Conservation (phyloP, 2,329 filamentous ascomycete genomes). For the Myriosclerotinia scirpicola region DNA sequence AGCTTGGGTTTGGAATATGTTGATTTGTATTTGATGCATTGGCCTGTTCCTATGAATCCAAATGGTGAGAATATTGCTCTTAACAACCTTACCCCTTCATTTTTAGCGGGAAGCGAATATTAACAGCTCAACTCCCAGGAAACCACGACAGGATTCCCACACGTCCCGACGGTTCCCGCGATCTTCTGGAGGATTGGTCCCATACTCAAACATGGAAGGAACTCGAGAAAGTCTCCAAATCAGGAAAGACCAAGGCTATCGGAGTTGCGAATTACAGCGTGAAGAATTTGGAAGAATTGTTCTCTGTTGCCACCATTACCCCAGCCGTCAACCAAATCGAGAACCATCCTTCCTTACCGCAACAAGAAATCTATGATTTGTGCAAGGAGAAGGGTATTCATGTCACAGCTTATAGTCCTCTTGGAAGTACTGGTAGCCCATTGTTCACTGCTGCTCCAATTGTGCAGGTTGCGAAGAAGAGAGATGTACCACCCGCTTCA, state of each 20-base stretch:
- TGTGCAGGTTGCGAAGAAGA: constrained; percentile 64
- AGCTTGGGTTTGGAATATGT: constrained; percentile 76
- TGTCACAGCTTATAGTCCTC: constrained; percentile 52
- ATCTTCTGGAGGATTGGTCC: constrained; percentile 67
- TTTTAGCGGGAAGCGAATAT: neutral
- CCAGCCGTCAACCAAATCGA: constrained; percentile 62
- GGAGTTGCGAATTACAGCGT: constrained; percentile 48
- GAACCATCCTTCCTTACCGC: constrained; percentile 58
- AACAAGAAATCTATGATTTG: constrained; percentile 52
- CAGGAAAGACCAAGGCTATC: constrained; percentile 54
- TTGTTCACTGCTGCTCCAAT: constrained; percentile 60
- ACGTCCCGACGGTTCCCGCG: constrained; percentile 69
- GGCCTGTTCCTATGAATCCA: constrained; percentile 79
- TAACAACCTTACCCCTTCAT: constrained; percentile 15
- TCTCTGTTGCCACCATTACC: constrained; percentile 46
- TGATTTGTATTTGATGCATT: constrained; percentile 81
- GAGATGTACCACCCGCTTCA: constrained; percentile 58
- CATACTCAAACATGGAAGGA: constrained; percentile 77
- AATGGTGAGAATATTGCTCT: constrained; percentile 50
- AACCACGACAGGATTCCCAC: constrained; percentile 76
- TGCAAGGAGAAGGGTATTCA: constrained; percentile 52
- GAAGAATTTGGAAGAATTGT: constrained; percentile 41
- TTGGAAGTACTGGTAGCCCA: constrained; percentile 42
- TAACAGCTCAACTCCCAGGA: constrained; percentile 43
- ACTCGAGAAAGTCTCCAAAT: constrained; percentile 65